phyloP scores from a whole-genome alignment of 164 flowering plant species.

The Hamamelis virginiana region DNA sequence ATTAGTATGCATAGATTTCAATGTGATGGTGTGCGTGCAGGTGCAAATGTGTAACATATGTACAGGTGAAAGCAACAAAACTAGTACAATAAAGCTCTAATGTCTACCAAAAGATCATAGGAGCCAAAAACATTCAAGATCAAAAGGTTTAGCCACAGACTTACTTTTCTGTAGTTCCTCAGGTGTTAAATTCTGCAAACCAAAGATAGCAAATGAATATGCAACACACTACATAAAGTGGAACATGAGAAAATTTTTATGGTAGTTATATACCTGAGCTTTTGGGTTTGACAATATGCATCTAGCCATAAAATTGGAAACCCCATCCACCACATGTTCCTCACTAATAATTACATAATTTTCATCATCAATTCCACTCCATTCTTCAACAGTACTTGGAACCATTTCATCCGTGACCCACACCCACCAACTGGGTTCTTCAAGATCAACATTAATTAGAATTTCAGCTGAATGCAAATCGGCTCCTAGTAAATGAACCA shows the following conservation, averaged over 20 bases:
- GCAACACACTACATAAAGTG: constrained; percentile 8
- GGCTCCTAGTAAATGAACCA: constrained; percentile 33
- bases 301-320: constrained; percentile 89
- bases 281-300: constrained; percentile 83
- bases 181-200: constrained; percentile 75
- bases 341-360: constrained; percentile 67
- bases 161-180: constrained; percentile 78
- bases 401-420: constrained; percentile 87
- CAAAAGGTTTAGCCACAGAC: constrained; percentile 14
- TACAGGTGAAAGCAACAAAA: background rate
- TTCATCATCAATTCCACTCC: constrained; percentile 86
- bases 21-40: too few relatives aligned
- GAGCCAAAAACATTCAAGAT: background rate
- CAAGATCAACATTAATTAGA: constrained; percentile 54
- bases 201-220: constrained; percentile 13
- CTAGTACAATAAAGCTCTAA: background rate
- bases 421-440: constrained; percentile 93
- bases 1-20: too few relatives aligned
- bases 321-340: constrained; percentile 90
- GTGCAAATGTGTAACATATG: background rate
- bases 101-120: too few relatives aligned
- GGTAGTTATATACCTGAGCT: constrained; percentile 49
- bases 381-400: constrained; percentile 59
- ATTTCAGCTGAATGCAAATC: constrained; percentile 65
- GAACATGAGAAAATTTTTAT: background rate